Percentiles rank a stretch among this genome's conserved stretches.
These are phyloP conservation scores for Penicillium paradoxum DNA, from an alignment of 495 filamentous ascomycete genomes.

Conservation along the genomic window DNA sequence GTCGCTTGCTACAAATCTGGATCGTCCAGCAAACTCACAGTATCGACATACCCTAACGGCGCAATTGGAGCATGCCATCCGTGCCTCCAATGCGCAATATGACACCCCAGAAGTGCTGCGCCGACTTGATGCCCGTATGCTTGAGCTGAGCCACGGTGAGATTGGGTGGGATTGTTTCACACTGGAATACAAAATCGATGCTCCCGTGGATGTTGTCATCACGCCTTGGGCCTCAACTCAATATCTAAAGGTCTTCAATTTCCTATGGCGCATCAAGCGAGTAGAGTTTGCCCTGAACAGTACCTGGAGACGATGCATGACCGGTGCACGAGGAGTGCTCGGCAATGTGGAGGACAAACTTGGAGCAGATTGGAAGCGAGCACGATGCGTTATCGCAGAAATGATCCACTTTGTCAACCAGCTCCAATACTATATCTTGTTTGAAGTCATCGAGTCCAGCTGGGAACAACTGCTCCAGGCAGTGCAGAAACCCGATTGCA, in stretches of 20 bases:
- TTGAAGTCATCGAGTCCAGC: constrained; percentile 93
- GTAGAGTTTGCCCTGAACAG: constrained; percentile 90
- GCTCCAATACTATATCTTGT: constrained; percentile 97
- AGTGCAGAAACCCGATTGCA: constrained; percentile 74
- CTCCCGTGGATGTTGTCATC: constrained; percentile 95
- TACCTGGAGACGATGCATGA: constrained; percentile 95
- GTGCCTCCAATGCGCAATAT: constrained; percentile 94
- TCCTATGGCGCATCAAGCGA: constrained; percentile 96
- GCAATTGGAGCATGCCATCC: constrained; percentile 95
- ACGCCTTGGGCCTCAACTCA: constrained; percentile 91
- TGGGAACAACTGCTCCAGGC: constrained; percentile 84
- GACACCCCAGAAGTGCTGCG: constrained; percentile 90
- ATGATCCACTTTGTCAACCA: constrained; percentile 99
- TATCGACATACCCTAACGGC: constrained; percentile 95
- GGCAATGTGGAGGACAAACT: constrained; percentile 71
- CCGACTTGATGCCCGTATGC: constrained; percentile 91
- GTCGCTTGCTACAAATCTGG: constrained; percentile 83
- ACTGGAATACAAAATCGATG: constrained; percentile 96
- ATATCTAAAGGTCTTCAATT: constrained; percentile 99
- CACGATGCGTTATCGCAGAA: constrained; percentile 81
- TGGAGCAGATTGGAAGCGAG: constrained; percentile 81
- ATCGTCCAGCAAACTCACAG: constrained; percentile 90
- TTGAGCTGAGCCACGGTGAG: constrained; percentile 91
- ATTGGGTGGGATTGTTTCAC: constrained; percentile 99
- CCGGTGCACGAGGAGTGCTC: constrained; percentile 88